Evolutionary conservation across 179 eudicot genomes (phyloP).

Genomic region (Nepenthes alata): DNA sequence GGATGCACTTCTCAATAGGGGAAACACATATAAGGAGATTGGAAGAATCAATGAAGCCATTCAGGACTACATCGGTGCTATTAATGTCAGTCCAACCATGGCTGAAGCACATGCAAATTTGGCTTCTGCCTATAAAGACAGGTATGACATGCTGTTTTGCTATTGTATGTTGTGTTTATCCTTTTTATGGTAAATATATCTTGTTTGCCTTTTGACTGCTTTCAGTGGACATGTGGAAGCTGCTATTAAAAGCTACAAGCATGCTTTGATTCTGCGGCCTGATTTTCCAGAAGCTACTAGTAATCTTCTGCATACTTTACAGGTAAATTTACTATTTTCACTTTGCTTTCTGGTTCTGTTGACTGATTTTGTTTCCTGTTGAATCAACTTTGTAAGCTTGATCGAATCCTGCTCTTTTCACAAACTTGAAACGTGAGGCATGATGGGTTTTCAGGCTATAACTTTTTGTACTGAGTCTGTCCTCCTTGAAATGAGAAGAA

Average conservation of each 20-base stretch:
- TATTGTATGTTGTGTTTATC: background rate
- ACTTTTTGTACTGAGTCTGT: too few species aligned
- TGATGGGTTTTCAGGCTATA: too few species aligned
- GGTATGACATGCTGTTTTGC: constrained; percentile 28
- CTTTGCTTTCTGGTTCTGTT: background rate
- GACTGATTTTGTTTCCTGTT: background rate
- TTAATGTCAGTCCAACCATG: constrained; percentile 72
- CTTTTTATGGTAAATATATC: background rate
- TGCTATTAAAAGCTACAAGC: constrained; percentile 80
- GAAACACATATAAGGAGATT: constrained; percentile 82
- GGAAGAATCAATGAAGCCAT: constrained; percentile 94
- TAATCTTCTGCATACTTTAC: constrained; percentile 90
- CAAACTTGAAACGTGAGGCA: too few species aligned
- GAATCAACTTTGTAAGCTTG: background rate
- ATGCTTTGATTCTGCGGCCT: constrained; percentile 69
- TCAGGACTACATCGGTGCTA: constrained; percentile 80
- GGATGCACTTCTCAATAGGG: constrained; percentile 88
- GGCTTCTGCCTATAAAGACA: constrained; percentile 96
- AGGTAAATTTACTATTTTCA: constrained; percentile 27
- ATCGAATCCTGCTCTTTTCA: background rate
- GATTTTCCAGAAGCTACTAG: constrained; percentile 98
- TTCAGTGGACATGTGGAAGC: constrained; percentile 82
- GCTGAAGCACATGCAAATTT: constrained; percentile 99
- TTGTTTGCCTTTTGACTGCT: constrained; percentile 8
- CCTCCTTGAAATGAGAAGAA: too few species aligned